Conservation (phyloP, 2,329 filamentous ascomycete genomes). For the Cadophora gregata region DNA sequence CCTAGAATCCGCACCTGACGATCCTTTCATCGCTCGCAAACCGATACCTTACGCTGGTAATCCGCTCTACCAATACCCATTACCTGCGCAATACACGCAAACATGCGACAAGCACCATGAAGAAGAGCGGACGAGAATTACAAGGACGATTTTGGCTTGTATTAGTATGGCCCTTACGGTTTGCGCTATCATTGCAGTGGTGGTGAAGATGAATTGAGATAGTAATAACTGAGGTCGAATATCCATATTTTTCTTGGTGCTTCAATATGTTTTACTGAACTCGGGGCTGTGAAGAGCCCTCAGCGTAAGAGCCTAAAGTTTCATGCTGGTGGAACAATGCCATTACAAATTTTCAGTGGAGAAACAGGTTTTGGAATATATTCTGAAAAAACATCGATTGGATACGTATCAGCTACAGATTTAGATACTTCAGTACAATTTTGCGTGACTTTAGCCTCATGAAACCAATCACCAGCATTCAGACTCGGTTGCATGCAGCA, state of each 20-base stretch:
- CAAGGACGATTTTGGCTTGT: neutral
- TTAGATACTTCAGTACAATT: neutral
- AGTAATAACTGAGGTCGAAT: neutral
- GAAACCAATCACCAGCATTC: neutral
- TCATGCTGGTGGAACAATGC: too few species aligned
- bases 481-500: too few species aligned
- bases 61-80: neutral
- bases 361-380: too few species aligned
- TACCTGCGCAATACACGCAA: neutral
- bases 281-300: too few species aligned
- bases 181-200: neutral
- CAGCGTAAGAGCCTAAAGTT: too few species aligned
- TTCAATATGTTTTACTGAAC: too few species aligned
- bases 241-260: too few species aligned
- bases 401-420: neutral
- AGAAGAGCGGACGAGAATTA: neutral
- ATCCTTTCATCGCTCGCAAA: slow-evolving; percentile 1
- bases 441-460: neutral
- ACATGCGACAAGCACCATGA: neutral
- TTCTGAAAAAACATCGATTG: neutral
- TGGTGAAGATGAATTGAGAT: neutral
- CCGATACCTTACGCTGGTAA: neutral
- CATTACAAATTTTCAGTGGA: too few species aligned
- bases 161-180: neutral
- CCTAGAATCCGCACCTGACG: neutral